Evolutionary conservation across 805 yeast genomes (phyloP), one percentile per base, ranked within the genome.

Genomic region (Candida odintsovae): DNA sequence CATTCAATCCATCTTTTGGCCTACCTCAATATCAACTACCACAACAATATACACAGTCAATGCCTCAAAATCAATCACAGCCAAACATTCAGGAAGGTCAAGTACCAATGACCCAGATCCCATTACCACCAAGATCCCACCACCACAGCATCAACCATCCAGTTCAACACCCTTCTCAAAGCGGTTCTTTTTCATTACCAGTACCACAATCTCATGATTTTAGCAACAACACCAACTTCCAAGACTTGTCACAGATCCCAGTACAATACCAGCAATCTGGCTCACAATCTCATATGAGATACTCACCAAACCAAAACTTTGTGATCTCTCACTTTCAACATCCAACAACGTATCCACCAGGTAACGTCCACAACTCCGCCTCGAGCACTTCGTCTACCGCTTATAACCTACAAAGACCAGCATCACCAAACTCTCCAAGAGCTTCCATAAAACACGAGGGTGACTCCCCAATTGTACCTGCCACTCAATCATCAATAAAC

Each of bases 101-200:
- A 20, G 33, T 22, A 22, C 31, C 22, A 28, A n/a, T 18, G 25
- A n/a, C 23, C 2, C 31, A 29, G 5, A 41, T 37, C 28, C 42
- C 31, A 22, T 31, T n/a, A 20, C 25, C 29, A 18, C 31, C 16
- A 35, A 26, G 18, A 18, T 11, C 23, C 11, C 42, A 29, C 13
- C 41, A 39, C 3, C 38, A 26, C 13, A 43, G 36, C 22, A 43
- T 29, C 15, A 38, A 43, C 15, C 26, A 38, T 21, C 37, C 41
- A 7, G 20, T 38, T 11, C 45, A 43, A 37, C 25, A 37, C 18
- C 44, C 28, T 22, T 23, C 40, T 4, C 43, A 35, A 16, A 23
- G 36, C 20, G 29, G 43, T 16, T 20, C 31, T 19, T 13, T 31
- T 18, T 22, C 40, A 20, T 33, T 36, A 13, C 39, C 39, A 4